A percentile compares a stretch with the other conserved stretches of the same genome.
These are phyloP conservation scores for Podosphaera aphanis DNA, from an alignment of 2,329 filamentous ascomycete genomes.

Conservation along the genomic window DNA sequence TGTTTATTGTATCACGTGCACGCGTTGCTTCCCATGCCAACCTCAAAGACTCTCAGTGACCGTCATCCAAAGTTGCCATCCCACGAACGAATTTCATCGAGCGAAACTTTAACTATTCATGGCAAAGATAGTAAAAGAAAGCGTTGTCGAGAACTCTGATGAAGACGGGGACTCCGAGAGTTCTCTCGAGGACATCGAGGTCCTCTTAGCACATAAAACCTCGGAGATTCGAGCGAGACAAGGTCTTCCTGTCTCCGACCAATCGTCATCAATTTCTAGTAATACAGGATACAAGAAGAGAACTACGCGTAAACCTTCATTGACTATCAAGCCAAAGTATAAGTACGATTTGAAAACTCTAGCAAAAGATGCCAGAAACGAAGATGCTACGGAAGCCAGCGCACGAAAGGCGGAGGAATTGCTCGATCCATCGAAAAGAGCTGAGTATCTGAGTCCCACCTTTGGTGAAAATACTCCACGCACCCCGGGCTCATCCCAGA, in stretches of 20 bases:
- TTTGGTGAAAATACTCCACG: neutral
- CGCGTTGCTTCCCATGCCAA: too few species aligned
- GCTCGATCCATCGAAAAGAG: constrained; percentile 4
- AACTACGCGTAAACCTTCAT: constrained; percentile 19
- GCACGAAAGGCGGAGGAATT: constrained; percentile 19
- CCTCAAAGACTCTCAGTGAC: too few species aligned
- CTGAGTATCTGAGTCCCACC: neutral
- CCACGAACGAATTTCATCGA: too few species aligned
- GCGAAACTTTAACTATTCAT: neutral
- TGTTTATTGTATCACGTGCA: too few species aligned
- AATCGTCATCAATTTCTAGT: constrained; percentile 3
- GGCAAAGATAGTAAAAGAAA: neutral
- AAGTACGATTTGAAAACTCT: constrained; percentile 41
- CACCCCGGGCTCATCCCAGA: constrained; percentile 8
- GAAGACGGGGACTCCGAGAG: constrained; percentile 32
- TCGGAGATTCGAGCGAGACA: constrained; percentile 25
- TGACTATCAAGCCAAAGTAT: constrained; percentile 29
- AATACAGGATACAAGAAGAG: constrained; percentile 4
- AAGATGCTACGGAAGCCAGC: constrained; percentile 35
- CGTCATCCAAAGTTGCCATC: too few species aligned
- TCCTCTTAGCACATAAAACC: constrained; percentile 12
- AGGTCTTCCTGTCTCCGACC: neutral
- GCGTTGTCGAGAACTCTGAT: constrained; percentile 44
- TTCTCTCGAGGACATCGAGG: neutral
- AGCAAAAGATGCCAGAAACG: constrained; percentile 31